These are phyloP conservation scores for Aspergillus persii DNA, from an alignment of 2,329 filamentous ascomycete genomes.

Conservation along the genomic window DNA sequence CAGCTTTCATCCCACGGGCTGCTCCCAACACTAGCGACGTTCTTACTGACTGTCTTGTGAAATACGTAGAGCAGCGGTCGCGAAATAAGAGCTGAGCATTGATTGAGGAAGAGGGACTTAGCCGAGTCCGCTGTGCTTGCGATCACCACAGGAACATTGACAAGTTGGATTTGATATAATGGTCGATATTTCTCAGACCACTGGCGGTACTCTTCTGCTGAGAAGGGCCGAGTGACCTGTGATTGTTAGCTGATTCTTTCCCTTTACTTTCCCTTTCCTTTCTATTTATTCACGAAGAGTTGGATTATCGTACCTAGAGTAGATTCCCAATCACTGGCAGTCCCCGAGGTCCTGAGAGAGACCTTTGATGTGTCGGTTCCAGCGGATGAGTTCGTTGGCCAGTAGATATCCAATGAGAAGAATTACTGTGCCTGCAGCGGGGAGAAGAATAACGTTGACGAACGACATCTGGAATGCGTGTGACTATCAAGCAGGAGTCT, in stretches of 20 bases:
- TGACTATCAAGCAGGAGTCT: not conserved
- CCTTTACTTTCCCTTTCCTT: too few relatives aligned
- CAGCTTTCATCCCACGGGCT: conserved; percentile 5
- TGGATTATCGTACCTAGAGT: not conserved
- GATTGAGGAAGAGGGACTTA: not conserved
- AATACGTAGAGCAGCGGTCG: not conserved
- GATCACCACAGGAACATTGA: not conserved
- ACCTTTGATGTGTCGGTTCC: not conserved
- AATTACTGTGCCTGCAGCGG: not conserved
- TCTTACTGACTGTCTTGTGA: not conserved
- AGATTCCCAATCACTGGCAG: not conserved
- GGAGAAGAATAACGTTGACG: not conserved
- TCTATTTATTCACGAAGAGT: too few relatives aligned
- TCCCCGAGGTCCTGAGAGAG: not conserved
- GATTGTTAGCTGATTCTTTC: not conserved
- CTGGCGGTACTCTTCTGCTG: not conserved
- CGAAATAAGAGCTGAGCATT: not conserved
- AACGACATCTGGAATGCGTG: not conserved
- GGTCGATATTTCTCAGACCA: not conserved
- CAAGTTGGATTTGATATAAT: not conserved
- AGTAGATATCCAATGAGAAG: not conserved
- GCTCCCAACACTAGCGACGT: not conserved
- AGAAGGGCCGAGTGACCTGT: not conserved
- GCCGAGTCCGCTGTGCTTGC: not conserved
- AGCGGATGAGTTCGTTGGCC: not conserved